Evolutionary conservation across 768 basidiomycete species (phyloP).

Genomic region (Sporobolomyces phaffii): DNA sequence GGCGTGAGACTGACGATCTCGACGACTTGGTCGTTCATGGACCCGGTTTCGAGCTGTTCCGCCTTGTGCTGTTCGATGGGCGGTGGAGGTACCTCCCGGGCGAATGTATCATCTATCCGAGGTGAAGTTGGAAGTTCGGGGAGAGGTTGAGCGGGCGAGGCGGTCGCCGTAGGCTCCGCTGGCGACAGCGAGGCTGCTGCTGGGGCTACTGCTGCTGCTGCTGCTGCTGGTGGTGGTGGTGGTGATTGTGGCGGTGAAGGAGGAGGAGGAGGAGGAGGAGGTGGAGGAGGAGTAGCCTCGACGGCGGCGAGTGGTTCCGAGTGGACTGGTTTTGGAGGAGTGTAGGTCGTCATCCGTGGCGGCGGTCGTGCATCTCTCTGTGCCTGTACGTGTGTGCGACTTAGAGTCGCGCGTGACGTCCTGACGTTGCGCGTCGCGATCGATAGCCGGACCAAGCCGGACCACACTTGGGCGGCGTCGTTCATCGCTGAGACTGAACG

Average conservation of each 20-base stretch:
- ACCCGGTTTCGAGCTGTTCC: no score
- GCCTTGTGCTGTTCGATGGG: no score
- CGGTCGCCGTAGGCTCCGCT: no score
- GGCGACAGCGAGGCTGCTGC: background rate
- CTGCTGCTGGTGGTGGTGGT: background rate
- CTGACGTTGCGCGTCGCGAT: background rate
- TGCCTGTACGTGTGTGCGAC: background rate
- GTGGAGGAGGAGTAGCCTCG: background rate
- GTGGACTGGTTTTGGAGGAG: conserved; percentile 1
- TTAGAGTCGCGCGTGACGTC: background rate
- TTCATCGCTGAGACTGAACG: no score
- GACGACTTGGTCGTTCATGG: background rate
- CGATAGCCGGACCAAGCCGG: conserved; percentile 9
- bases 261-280: background rate
- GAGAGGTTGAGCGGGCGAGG: no score
- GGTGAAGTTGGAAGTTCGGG: no score
- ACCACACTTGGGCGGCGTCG: conserved; percentile 6
- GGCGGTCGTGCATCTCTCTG: no score
- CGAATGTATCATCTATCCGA: no score
- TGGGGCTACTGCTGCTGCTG: no score
- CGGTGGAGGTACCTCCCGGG: no score
- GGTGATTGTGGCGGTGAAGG: background rate
- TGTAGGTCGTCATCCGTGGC: no score
- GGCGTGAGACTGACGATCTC: background rate
- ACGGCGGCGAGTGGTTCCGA: background rate